phyloP scores from a whole-genome alignment of 2,329 filamentous ascomycete species.

The Chaetomium strumarium region DNA sequence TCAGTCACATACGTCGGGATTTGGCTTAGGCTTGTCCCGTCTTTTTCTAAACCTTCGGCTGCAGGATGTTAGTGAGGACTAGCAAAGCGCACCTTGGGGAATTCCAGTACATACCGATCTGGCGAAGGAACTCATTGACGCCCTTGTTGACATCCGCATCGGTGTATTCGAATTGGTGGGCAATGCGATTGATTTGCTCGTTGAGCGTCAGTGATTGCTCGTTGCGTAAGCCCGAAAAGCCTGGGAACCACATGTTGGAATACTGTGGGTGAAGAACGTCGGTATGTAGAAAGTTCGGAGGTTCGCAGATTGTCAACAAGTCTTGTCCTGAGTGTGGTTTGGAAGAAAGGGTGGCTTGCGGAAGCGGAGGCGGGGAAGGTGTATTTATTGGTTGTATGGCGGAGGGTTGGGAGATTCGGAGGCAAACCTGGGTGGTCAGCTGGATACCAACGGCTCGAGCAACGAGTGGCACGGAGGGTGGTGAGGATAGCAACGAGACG shows the following conservation, averaged over 20 bases:
- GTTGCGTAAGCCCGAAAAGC: too few species aligned
- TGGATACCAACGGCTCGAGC: too few species aligned
- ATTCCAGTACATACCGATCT: constrained; percentile 58
- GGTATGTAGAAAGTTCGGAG: constrained; percentile 33
- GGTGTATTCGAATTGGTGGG: constrained; percentile 78
- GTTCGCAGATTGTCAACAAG: constrained; percentile 43
- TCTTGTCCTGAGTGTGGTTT: too few species aligned
- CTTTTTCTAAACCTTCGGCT: constrained; percentile 76
- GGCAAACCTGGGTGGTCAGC: too few species aligned
- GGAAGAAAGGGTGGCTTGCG: too few species aligned
- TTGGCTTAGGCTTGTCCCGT: constrained; percentile 81
- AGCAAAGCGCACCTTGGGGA: neutral
- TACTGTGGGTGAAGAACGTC: constrained; percentile 42
- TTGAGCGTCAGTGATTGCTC: too few species aligned
- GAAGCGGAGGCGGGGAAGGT: too few species aligned
- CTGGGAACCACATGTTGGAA: constrained; percentile 51
- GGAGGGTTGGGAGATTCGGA: too few species aligned
- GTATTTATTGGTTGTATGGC: too few species aligned
- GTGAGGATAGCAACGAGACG: too few species aligned
- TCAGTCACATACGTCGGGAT: constrained; percentile 96
- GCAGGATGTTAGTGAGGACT: constrained; percentile 15
- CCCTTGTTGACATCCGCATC: constrained; percentile 71
- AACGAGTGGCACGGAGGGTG: too few species aligned
- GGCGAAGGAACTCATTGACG: constrained; percentile 76
- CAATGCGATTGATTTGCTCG: constrained; percentile 61